These are phyloP conservation scores for Nitzschia putrida DNA, from an alignment of 108 stramenopile genomes.

Conservation along the genomic window DNA sequence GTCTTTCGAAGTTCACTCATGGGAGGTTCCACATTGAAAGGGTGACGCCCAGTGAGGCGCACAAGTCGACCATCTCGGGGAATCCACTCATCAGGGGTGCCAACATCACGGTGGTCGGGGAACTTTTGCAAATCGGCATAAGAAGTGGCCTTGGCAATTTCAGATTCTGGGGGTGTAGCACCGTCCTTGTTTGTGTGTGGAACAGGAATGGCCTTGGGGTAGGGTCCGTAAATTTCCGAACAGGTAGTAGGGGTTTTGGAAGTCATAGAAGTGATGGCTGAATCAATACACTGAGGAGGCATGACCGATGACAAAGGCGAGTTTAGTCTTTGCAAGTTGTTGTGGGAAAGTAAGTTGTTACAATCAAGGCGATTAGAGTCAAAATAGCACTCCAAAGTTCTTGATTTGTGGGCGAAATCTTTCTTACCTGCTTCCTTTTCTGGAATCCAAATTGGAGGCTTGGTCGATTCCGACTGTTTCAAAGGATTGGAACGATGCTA, in stretches of 20 bases:
- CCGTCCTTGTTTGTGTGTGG: conserved; percentile 72
- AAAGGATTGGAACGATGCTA: no score
- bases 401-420: no score
- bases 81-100: conserved; percentile 89
- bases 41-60: conserved; percentile 94
- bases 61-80: conserved; percentile 88
- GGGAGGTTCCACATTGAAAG: conserved; percentile 98
- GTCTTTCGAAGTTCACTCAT: conserved; percentile 63
- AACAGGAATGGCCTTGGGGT: conserved; percentile 77
- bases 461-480: no score
- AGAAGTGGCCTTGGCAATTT: conserved; percentile 50
- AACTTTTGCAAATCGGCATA: conserved; percentile 52
- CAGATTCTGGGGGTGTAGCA: conserved; percentile 48
- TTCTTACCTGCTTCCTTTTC: no score
- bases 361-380: no score
- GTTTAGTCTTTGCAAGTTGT: neutral
- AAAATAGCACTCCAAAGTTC: no score
- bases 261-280: neutral
- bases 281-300: conserved; percentile 29
- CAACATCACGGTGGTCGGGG: conserved; percentile 79
- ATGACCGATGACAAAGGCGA: conserved; percentile 4
- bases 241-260: neutral
- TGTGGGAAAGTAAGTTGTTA: no score
- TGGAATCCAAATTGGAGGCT: no score
- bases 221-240: conserved; percentile 72